Percentiles rank a stretch among this genome's conserved stretches.
These are phyloP conservation scores for Globisporangium rhizosaccharum DNA, from an alignment of 352 stramenopile genomes.

Conservation along the genomic window DNA sequence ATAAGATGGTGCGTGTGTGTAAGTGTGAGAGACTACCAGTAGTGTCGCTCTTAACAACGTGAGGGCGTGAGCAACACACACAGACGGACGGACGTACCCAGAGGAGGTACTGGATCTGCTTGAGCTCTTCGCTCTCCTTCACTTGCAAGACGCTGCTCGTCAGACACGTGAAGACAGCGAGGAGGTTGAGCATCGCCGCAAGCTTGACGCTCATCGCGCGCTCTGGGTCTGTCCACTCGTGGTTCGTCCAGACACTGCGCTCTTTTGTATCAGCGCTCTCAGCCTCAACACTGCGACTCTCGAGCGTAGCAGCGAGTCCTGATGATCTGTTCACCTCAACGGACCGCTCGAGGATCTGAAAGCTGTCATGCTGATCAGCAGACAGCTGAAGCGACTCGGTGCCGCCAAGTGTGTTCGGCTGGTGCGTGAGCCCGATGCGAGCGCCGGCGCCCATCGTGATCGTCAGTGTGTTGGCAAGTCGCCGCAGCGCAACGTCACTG, in stretches of 20 bases:
- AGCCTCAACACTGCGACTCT: neutral
- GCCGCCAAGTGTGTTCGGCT: neutral
- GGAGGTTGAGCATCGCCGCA: constrained; percentile 10
- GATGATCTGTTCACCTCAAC: neutral
- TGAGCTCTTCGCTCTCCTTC: constrained; percentile 12
- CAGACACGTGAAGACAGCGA: constrained; percentile 10
- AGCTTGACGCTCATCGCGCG: neutral
- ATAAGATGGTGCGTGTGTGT: neutral
- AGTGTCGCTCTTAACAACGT: neutral
- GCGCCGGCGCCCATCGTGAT: constrained; percentile 4
- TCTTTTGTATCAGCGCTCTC: too few species aligned
- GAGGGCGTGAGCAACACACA: neutral
- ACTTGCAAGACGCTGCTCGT: constrained; percentile 1
- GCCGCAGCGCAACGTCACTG: constrained; percentile 1
- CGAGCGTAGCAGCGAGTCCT: neutral
- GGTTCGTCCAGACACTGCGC: constrained; percentile 2
- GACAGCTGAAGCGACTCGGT: constrained; percentile 5
- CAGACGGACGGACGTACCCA: constrained; percentile 1
- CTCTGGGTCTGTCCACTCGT: constrained; percentile 9
- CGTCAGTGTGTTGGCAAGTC: constrained; percentile 11
- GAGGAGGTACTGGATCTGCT: constrained; percentile 10
- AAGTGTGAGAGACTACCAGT: neutral
- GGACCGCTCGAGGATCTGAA: constrained; percentile 5
- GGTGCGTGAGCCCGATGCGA: neutral
- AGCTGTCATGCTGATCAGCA: constrained; percentile 9